phyloP scores from a whole-genome alignment of 2,329 filamentous ascomycete genomes.

The Fusarium solani-melongenae region DNA sequence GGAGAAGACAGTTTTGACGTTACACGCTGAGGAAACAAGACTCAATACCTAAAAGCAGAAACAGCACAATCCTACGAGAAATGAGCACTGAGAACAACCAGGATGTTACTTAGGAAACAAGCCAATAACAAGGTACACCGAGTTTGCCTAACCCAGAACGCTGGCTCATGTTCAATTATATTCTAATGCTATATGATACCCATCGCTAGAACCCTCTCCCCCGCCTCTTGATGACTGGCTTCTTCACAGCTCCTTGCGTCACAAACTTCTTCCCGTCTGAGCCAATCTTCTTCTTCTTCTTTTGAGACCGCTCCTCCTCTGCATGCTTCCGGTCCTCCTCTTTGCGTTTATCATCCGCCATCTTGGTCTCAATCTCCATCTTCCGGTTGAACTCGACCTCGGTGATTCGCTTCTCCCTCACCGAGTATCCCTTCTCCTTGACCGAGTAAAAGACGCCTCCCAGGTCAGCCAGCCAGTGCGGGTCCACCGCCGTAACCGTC shows the following conservation, averaged over 20 bases:
- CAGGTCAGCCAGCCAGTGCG: constrained; percentile 95
- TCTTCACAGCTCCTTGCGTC: constrained; percentile 71
- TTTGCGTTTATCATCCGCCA: constrained; percentile 83
- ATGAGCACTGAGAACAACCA: not conserved
- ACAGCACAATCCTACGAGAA: not conserved
- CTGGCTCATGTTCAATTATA: constrained; percentile 1
- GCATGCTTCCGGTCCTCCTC: constrained; percentile 68
- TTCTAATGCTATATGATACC: not conserved
- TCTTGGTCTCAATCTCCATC: constrained; percentile 93
- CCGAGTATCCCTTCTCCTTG: constrained; percentile 96
- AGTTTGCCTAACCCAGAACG: not conserved
- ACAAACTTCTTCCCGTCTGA: constrained; percentile 65
- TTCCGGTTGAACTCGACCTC: constrained; percentile 93
- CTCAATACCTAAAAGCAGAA: not conserved
- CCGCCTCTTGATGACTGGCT: constrained; percentile 67
- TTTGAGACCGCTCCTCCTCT: constrained; percentile 58
- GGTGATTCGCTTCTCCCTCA: constrained; percentile 84
- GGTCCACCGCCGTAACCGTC: constrained; percentile 94
- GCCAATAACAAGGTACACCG: not conserved
- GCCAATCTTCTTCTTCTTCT: constrained; percentile 53
- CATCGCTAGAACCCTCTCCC: constrained; percentile 62
- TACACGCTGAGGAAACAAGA: constrained; percentile 47
- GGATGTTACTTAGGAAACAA: not conserved
- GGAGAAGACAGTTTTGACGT: constrained; percentile 76
- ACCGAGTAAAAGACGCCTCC: constrained; percentile 97